Evolutionary conservation across 2,329 filamentous ascomycete genomes (phyloP), one percentile per base, ranked within the genome.

Genomic region (Fusarium luffae): DNA sequence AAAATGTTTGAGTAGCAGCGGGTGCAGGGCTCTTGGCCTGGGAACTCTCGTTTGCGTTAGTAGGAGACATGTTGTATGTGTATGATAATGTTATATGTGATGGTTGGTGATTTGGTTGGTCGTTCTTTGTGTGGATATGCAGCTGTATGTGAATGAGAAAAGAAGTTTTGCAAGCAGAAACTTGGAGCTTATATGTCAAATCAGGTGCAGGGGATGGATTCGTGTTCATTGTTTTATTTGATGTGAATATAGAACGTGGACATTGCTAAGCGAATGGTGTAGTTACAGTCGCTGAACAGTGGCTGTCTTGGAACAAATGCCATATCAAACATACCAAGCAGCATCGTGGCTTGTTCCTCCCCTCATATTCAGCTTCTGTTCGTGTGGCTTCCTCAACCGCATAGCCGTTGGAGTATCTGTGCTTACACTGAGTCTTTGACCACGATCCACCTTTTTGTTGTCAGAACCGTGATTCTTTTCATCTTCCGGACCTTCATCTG

Each of bases 401-500:
- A 37, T 37, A 18, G 1, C 9, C 32, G 16, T 37, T 37, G 32
- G 1, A 37, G 32, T 11, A 37, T 37, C 32, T 16, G 6, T 37
- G 16, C 32, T 34, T 4, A n/a, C 10, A 16, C 9, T 37, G 32
- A 18, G 16, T 1, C 32, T n/a, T 37, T 37, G 32, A 37, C 0
- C 9, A 37, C 0, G 32, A 3, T n/a, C 9, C 8, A 2, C 8
- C 9, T 37, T 37, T 9, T 11, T 18, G 16, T 34, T 37, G 1
- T 37, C 32, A 18, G 32, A 18, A 37, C 32, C 16, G 5, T 11
- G 16, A 11, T 37, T 3, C 32, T 11, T 18, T 4, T n/a, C 9
- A 11, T 18, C 32, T 18, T 11, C 6, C 32, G 32, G 16, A 0
- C 9, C 3, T 2, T 37, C 9, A 0, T 11, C 16, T 37, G 2